Conservation (phyloP, 2,329 filamentous ascomycete genomes). For the Alternaria consortialis region DNA sequence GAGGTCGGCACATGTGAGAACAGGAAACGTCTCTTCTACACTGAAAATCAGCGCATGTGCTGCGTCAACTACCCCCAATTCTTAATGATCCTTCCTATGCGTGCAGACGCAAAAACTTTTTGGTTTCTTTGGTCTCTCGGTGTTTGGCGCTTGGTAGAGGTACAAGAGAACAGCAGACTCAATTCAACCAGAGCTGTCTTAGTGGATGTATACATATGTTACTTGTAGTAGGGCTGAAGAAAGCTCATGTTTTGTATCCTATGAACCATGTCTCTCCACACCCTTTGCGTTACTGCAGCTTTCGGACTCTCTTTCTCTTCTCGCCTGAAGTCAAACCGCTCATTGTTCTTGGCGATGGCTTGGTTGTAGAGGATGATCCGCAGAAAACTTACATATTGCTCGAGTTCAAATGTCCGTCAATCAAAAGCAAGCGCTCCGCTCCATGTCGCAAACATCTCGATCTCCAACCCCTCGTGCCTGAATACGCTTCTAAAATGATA, state of each 20-base stretch:
- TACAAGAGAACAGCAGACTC: conserved; percentile 1
- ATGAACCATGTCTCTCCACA: not conserved
- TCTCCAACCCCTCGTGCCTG: not conserved
- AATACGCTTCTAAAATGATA: not conserved
- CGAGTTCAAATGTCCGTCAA: not conserved
- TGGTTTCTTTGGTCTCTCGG: not conserved
- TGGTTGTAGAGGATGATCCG: not conserved
- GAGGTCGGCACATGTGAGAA: not conserved
- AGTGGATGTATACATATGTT: not conserved
- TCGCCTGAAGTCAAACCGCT: not conserved
- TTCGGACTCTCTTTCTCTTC: not conserved
- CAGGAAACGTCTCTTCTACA: not conserved
- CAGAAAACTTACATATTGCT: not conserved
- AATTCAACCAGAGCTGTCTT: conserved; percentile 1
- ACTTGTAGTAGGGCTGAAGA: not conserved
- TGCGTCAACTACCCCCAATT: conserved; percentile 8
- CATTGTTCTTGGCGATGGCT: not conserved
- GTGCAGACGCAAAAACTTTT: not conserved
- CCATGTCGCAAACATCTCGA: not conserved
- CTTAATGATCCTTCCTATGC: conserved; percentile 1
- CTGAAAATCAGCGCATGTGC: conserved; percentile 3
- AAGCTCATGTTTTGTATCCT: not conserved
- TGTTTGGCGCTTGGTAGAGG: conserved; percentile 5
- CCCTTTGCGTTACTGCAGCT: not conserved
- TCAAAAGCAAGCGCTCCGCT: not conserved